These are phyloP conservation scores for Prunus armeniaca DNA, from an alignment of 306 rosid genomes.

Conservation along the genomic window DNA sequence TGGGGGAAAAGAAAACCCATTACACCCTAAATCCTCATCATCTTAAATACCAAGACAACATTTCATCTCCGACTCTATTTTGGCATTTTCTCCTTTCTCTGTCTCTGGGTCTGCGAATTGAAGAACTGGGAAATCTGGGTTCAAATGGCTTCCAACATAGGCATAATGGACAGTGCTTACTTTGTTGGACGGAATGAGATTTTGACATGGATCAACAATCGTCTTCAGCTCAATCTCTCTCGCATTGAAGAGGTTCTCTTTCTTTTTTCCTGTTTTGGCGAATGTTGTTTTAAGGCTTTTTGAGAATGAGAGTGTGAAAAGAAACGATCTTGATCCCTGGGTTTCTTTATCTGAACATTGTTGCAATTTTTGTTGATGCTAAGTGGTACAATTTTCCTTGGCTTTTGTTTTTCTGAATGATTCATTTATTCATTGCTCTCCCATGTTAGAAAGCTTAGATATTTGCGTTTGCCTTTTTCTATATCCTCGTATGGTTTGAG, in stretches of 20 bases:
- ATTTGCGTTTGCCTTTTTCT: not conserved
- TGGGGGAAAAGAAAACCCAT: not conserved
- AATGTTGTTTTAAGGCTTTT: not conserved
- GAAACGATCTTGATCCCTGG: slow-evolving; percentile 20
- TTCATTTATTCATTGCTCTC: not conserved
- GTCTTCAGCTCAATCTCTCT: slow-evolving; percentile 82
- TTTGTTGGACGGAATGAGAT: slow-evolving; percentile 96
- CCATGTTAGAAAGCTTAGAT: not conserved
- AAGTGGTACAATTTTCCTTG: not conserved
- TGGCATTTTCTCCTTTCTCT: not conserved
- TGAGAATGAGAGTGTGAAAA: slow-evolving; percentile 2
- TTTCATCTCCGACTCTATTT: not conserved
- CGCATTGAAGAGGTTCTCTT: slow-evolving; percentile 78
- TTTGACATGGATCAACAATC: slow-evolving; percentile 84
- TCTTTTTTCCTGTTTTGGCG: not conserved
- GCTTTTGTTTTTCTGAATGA: not conserved
- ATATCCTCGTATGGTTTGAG: not conserved
- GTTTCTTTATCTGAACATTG: slow-evolving; percentile 7
- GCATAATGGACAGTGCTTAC: slow-evolving; percentile 93
- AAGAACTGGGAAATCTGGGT: slow-evolving; percentile 22
- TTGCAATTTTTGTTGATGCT: not conserved
- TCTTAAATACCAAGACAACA: not conserved
- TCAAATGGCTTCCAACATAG: slow-evolving; percentile 80
- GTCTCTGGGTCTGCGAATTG: slow-evolving; percentile 1
- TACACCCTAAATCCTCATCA: not conserved